Evolutionary conservation across 2,329 filamentous ascomycete species (phyloP).

Genomic region (Colletotrichum zoysiae): DNA sequence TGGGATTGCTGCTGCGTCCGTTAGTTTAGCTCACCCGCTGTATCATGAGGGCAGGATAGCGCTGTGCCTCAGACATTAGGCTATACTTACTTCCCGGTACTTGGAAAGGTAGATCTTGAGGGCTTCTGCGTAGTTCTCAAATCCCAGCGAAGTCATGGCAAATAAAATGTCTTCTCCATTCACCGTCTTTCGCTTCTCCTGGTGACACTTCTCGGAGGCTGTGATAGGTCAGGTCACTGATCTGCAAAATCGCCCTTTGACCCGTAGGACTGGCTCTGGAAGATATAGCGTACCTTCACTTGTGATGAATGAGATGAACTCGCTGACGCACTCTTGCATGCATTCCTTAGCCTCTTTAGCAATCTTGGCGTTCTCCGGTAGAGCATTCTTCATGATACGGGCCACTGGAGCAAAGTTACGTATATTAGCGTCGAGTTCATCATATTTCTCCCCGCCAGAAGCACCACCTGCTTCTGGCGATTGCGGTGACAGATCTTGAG

Average conservation of each 20-base stretch:
- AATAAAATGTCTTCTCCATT: slow-evolving; percentile 99
- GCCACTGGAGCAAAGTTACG: slow-evolving; percentile 95
- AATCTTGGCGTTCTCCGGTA: slow-evolving; percentile 98
- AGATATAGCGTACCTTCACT: slow-evolving; percentile 84
- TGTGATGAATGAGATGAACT: slow-evolving; percentile 98
- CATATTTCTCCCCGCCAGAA: slow-evolving; percentile 62
- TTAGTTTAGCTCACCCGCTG: slow-evolving; percentile 2
- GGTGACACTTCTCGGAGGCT: slow-evolving; percentile 99
- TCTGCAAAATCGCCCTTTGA: slow-evolving; percentile 35
- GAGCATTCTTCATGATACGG: slow-evolving; percentile 97
- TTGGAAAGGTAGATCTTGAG: slow-evolving; percentile 98
- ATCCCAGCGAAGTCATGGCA: slow-evolving; percentile 98
- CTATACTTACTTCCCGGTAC: slow-evolving; percentile 88
- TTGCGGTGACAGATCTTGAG: slow-evolving; percentile 67
- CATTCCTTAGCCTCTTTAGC: slow-evolving; percentile 99
- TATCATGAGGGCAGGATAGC: background rate
- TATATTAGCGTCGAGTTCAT: slow-evolving; percentile 89
- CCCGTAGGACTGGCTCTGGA: background rate
- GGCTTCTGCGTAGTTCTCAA: slow-evolving; percentile 98
- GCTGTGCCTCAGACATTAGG: slow-evolving; percentile 2
- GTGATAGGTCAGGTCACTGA: slow-evolving; percentile 48
- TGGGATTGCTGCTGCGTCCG: slow-evolving; percentile 52
- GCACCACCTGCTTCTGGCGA: slow-evolving; percentile 63
- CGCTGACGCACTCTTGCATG: slow-evolving; percentile 99
- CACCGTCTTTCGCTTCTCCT: slow-evolving; percentile 99